phyloP scores from a whole-genome alignment of 345 rosid genomes.

The Linum lewisii region DNA sequence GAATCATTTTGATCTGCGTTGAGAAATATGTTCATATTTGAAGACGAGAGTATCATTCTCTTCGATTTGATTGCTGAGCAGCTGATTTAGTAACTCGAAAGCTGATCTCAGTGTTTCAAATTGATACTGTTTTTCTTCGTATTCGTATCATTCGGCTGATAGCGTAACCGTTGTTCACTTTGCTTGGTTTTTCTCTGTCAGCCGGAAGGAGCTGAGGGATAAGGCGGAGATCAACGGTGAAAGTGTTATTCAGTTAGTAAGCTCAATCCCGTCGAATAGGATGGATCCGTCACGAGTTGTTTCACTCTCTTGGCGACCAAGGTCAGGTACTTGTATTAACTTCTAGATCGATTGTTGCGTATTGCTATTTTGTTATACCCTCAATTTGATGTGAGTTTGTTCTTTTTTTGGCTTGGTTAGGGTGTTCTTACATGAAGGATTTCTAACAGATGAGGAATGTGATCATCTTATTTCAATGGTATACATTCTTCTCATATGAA shows the following conservation, averaged over 20 bases:
- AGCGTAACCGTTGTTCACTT: background rate
- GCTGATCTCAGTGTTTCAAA: too few relatives aligned
- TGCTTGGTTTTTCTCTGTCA: constrained; percentile 17
- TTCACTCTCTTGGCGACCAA: constrained; percentile 83
- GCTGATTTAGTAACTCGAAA: too few relatives aligned
- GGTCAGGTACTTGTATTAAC: constrained; percentile 66
- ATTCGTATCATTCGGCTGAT: background rate
- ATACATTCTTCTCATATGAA: constrained; percentile 9
- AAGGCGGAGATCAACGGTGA: constrained; percentile 18
- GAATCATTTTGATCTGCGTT: constrained; percentile 12
- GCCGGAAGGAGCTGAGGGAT: constrained; percentile 67
- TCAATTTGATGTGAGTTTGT: background rate
- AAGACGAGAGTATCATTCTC: too few relatives aligned
- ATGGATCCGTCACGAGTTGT: constrained; percentile 56
- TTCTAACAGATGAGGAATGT: constrained; percentile 67
- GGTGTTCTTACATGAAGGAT: constrained; percentile 58
- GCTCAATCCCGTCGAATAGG: constrained; percentile 26
- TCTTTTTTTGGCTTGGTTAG: constrained; percentile 33
- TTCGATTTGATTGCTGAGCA: too few relatives aligned
- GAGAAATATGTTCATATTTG: too few relatives aligned
- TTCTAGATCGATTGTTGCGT: background rate
- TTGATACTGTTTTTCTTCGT: background rate
- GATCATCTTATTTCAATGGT: constrained; percentile 68
- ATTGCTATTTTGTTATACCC: background rate
- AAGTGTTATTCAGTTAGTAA: constrained; percentile 16